A percentile compares a stretch with the other conserved stretches of the same genome.
Conservation (phyloP, 495 filamentous ascomycete species). For the Coniosporium apollinis region DNA sequence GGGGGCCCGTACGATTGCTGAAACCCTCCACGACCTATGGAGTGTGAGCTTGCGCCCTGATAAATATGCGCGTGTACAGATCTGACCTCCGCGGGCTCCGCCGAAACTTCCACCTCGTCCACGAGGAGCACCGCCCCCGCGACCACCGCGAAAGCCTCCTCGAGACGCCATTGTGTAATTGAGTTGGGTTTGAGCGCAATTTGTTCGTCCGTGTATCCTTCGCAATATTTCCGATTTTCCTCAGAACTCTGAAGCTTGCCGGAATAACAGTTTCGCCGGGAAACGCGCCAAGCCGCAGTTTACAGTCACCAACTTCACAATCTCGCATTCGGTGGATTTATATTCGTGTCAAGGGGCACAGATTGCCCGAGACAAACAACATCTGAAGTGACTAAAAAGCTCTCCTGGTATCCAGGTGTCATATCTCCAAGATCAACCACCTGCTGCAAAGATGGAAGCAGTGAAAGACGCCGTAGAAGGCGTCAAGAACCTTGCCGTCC, state of each 20-base stretch:
- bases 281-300: too few relatives aligned
- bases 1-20: conserved; percentile 50
- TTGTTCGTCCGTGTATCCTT: neutral
- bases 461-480: conserved; percentile 23
- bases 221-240: neutral
- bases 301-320: too few relatives aligned
- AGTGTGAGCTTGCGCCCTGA: conserved; percentile 5
- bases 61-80: neutral
- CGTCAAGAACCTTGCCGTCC: conserved; percentile 33
- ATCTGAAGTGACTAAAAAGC: too few relatives aligned
- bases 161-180: conserved; percentile 20
- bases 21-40: conserved; percentile 42
- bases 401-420: too few relatives aligned
- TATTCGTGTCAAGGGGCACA: too few relatives aligned
- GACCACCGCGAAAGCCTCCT: conserved; percentile 15
- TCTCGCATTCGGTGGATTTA: too few relatives aligned
- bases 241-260: too few relatives aligned
- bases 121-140: conserved; percentile 17
- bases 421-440: too few relatives aligned
- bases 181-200: neutral
- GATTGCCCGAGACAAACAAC: too few relatives aligned
- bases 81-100: conserved; percentile 19
- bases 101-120: conserved; percentile 18
- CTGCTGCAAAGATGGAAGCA: conserved; percentile 7
- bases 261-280: too few relatives aligned